Base-by-base conservation (phyloP, 352 stramenopile species). In the Aphanomyces euteiches region DNA sequence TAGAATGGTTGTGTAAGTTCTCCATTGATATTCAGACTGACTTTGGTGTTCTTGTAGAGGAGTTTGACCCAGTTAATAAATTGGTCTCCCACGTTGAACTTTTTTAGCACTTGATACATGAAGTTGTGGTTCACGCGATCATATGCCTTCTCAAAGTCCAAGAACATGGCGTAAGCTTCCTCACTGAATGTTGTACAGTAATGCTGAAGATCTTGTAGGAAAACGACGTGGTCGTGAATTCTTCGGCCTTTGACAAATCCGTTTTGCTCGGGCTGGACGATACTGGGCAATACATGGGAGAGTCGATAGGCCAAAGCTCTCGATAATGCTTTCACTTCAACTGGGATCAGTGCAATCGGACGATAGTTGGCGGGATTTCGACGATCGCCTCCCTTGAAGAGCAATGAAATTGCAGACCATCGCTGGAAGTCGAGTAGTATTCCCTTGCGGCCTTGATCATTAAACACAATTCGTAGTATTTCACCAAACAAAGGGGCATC, bases 101-200 rank as follows among this genome's bases (percentile, higher is more conserved):
- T 40, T 5, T 65, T 19, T 0, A 65, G 28, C 8, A 38, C 10
- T 19, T 56, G n/a, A 54, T 38, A 54, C 45, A 65, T 7, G 15
- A 21, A 40, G 45, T 19, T 40, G n/a, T 34, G 39, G 19, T 21
- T 41, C 7, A 65, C 57, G 39, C 57, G 39, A 38, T 65, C 57
- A 10, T 56, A 65, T 54, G 57, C 57, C 57, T 65, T 65, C n/a
- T 19, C 15, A 1, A 65, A 65, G 57, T 65, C 57, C 37, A 65
- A 34, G 13, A 48, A 65, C 19, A 38, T 34, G 19, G 15, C 57
- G 19, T 54, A 40, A 41, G n/a, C 57, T 38, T 65, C 37, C 7
- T 65, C n/a, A 34, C 39, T 54, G 57, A 21, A 34, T 19, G n/a
- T 19, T 53, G 45, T 53, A 19, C 45, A 53, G 13, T 15, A n/a